Base-by-base conservation (phyloP, 192 early-diverging fungal genomes). In the Spizellomyces sp. region DNA sequence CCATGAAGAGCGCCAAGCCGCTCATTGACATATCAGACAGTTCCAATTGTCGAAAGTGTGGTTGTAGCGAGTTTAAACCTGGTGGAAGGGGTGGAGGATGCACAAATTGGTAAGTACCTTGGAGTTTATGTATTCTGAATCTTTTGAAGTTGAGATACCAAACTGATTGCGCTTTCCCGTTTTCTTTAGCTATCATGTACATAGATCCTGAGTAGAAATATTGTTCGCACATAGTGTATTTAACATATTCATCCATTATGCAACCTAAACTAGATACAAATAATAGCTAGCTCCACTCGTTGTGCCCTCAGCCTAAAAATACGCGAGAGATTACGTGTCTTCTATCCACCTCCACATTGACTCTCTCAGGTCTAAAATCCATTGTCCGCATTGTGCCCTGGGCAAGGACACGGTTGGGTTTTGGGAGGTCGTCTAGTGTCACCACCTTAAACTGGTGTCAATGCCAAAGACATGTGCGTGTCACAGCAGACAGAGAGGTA, bases 271-370 rank as follows among this genome's bases (percentile, higher is more conserved):
- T n/a, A n/a, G n/a, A n/a, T n/a, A n/a, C n/a, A n/a, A n/a, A n/a
- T n/a, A n/a, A n/a, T n/a, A n/a, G n/a, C n/a, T n/a, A n/a, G n/a
- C n/a, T n/a, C n/a, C n/a, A n/a, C n/a, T n/a, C n/a, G n/a, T n/a
- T n/a, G n/a, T n/a, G 27, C 27, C 27, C 27, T 36, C 27, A 36
- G 27, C 27, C 27, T 36, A 36, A 36, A 36, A 36, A 36, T 36
- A 36, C 27, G 27, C 27, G 27, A 0, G 27, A 36, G 27, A 27
- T 36, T 0, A 17, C 63, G 5, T 75, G 70, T 15, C 62, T 62
- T 7, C 69, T 56, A 55, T 79, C 77, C n/a, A 83, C 57, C 14
- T 77, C 22, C 21, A 86, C 57, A 59, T 86, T 86, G 44, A 86
- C 45, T 36, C 85, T 64, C 10, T 80, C 73, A 14, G 79, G 75